Percentiles rank a stretch among this genome's conserved stretches.
These are phyloP conservation scores for Onygenales sp. DNA, from an alignment of 2,329 filamentous ascomycete genomes.

Conservation along the genomic window DNA sequence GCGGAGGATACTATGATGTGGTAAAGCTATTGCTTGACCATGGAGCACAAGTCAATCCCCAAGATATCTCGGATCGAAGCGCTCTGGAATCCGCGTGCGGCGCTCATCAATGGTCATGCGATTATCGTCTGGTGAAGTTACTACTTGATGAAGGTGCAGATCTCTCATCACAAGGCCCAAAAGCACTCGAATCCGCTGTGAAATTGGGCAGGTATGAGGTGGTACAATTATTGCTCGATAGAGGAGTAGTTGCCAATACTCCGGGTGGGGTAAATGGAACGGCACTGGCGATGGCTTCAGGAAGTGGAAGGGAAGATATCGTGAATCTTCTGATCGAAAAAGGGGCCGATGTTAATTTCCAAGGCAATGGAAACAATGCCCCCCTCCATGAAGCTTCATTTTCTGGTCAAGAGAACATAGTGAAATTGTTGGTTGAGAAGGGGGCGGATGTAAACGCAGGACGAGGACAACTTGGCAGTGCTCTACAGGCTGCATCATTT, in stretches of 20 bases:
- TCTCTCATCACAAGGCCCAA: neutral
- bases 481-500: neutral
- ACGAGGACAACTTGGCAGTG: neutral
- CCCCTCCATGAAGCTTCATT: constrained; percentile 7
- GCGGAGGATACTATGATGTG: neutral
- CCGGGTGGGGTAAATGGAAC: neutral
- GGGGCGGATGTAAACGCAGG: constrained; percentile 2
- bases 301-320: neutral
- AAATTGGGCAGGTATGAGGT: neutral
- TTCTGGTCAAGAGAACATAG: constrained; percentile 3
- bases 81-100: neutral
- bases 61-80: neutral
- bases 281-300: neutral
- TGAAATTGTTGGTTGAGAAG: constrained; percentile 7
- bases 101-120: too few relatives aligned
- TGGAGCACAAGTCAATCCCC: neutral
- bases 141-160: too few relatives aligned
- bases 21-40: neutral
- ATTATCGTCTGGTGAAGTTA: too few relatives aligned
- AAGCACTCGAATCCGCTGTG: neutral
- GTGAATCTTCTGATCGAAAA: constrained; percentile 8
- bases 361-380: constrained; percentile 7
- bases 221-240: neutral
- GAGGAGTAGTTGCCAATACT: neutral
- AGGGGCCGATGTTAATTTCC: constrained; percentile 8